A percentile compares a stretch with the other conserved stretches of the same genome.
Conservation (phyloP, 257 asterid genomes). For the Scutellaria baicalensis region DNA sequence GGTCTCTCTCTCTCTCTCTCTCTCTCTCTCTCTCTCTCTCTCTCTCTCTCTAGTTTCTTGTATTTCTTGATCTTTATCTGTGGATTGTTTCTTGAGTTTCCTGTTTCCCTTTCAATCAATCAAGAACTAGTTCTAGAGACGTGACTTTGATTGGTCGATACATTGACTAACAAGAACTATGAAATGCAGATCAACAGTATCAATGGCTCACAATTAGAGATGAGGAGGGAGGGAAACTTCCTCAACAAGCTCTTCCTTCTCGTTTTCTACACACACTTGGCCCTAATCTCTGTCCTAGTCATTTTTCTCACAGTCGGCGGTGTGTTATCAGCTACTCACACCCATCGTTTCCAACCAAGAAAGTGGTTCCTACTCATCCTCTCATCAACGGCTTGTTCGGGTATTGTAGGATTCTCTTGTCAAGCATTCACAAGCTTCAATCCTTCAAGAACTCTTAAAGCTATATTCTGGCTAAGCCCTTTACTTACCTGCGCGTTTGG, state of each 20-base stretch:
- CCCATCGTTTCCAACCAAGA: slow-evolving; percentile 22
- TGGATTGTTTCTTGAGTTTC: slow-evolving; percentile 3
- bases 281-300: slow-evolving; percentile 24
- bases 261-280: slow-evolving; percentile 36
- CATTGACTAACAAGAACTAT: background rate
- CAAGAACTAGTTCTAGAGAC: background rate
- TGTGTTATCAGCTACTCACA: slow-evolving; percentile 10
- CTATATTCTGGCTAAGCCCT: slow-evolving; percentile 56
- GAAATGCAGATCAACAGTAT: slow-evolving; percentile 18
- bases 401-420: slow-evolving; percentile 35
- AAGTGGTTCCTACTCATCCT: slow-evolving; percentile 36
- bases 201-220: slow-evolving; percentile 6
- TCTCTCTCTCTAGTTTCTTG: slow-evolving; percentile 13
- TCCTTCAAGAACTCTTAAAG: slow-evolving; percentile 34
- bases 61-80: slow-evolving; percentile 3
- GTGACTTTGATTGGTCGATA: background rate
- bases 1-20: slow-evolving; percentile 19
- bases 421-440: slow-evolving; percentile 25
- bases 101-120: background rate
- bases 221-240: slow-evolving; percentile 28
- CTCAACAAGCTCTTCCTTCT: slow-evolving; percentile 21
- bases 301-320: slow-evolving; percentile 33
- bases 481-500: slow-evolving; percentile 41
- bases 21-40: slow-evolving; percentile 3
- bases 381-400: slow-evolving; percentile 43